Conservation (phyloP, 805 yeast species). For the Kodamaea hsintzibuensis region DNA sequence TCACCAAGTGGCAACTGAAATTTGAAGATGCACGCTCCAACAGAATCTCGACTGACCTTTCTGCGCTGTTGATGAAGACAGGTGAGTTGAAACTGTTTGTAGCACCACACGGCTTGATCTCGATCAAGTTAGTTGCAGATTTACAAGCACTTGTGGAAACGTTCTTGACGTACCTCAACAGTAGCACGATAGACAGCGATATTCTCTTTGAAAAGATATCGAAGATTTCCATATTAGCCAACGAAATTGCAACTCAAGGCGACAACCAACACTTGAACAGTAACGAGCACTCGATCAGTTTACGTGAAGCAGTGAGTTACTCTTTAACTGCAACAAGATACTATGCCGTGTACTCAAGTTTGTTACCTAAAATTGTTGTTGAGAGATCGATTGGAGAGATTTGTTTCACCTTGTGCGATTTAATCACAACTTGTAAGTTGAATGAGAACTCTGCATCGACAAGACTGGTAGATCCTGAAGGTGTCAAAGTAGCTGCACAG, state of each 20-base stretch:
- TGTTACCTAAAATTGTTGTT: conserved; percentile 69
- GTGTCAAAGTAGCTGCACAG: background rate
- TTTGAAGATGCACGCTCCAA: conserved; percentile 50
- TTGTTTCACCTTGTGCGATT: conserved; percentile 63
- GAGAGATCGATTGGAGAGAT: conserved; percentile 78
- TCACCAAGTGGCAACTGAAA: conserved; percentile 51
- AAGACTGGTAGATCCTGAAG: conserved; percentile 10
- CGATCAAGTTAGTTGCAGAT: conserved; percentile 43
- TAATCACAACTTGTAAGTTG: conserved; percentile 54
- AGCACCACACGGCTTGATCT: conserved; percentile 46
- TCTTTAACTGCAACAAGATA: conserved; percentile 77
- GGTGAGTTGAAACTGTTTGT: conserved; percentile 30
- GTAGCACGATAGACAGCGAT: conserved; percentile 31
- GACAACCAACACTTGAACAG: conserved; percentile 24
- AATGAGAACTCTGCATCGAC: conserved; percentile 15
- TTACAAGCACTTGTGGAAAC: conserved; percentile 52
- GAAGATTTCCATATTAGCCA: conserved; percentile 47
- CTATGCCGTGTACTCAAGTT: conserved; percentile 58
- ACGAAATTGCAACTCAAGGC: conserved; percentile 38
- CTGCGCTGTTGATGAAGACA: conserved; percentile 17
- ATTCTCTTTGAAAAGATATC: conserved; percentile 54
- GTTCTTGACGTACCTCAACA: conserved; percentile 36
- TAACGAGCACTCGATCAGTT: conserved; percentile 45
- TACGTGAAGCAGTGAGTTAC: conserved; percentile 71
- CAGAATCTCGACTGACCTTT: conserved; percentile 22